phyloP scores from a whole-genome alignment of 2,329 filamentous ascomycete species.

The Verticillium isaacii region DNA sequence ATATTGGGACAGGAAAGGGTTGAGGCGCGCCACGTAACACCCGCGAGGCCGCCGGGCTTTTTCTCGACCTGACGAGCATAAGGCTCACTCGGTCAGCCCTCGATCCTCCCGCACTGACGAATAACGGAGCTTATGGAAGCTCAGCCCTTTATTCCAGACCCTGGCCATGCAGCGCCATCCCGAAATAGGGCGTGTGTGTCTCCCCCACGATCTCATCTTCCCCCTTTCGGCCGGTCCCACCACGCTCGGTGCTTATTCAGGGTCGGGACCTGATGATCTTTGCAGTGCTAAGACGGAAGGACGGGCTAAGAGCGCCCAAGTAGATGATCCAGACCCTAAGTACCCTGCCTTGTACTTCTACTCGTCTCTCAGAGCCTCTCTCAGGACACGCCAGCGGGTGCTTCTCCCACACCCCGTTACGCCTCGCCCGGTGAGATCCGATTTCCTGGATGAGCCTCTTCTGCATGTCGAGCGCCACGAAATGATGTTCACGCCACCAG shows the following conservation, averaged over 20 bases:
- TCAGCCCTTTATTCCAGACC: background rate
- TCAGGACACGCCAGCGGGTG: background rate
- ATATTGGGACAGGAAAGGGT: background rate
- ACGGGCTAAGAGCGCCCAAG: background rate
- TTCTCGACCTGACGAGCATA: background rate
- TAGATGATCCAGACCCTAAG: background rate
- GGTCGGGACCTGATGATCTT: background rate
- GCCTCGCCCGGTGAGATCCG: background rate
- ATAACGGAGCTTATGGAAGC: background rate
- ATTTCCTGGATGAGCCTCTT: background rate
- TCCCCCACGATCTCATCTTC: background rate
- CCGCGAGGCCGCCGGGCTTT: background rate
- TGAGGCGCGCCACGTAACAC: background rate
- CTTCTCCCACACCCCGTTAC: background rate
- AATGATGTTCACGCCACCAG: background rate
- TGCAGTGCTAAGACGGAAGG: background rate
- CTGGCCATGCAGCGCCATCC: background rate
- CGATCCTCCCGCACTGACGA: background rate
- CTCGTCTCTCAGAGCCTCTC: background rate
- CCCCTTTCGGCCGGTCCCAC: background rate
- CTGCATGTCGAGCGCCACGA: background rate
- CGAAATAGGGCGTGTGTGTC: background rate
- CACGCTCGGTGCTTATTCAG: background rate
- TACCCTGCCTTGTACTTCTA: background rate
- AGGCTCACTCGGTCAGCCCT: background rate